Evolutionary conservation across 331 rosid species (phyloP).

Genomic region (Malus hybrid): DNA sequence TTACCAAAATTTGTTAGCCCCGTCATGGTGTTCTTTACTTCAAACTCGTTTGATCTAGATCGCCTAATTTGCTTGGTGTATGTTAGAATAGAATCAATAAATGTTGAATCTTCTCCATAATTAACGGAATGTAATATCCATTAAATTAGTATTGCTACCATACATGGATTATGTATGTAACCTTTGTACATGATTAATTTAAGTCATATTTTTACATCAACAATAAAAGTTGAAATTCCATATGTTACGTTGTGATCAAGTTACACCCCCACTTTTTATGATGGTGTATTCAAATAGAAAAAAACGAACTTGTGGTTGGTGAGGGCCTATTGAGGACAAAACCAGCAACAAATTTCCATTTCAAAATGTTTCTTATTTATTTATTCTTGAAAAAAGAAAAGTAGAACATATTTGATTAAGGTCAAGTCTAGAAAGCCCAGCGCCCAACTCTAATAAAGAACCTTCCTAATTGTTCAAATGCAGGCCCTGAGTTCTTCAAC

Average conservation of each 20-base stretch:
- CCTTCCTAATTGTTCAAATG: slow-evolving; percentile 22
- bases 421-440: slow-evolving; percentile 36
- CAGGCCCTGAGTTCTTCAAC: slow-evolving; percentile 10
- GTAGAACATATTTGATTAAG: not conserved
- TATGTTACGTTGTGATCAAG: not conserved
- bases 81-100: too few relatives aligned
- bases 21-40: too few relatives aligned
- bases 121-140: too few relatives aligned
- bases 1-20: too few relatives aligned
- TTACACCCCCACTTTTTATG: not conserved
- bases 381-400: not conserved
- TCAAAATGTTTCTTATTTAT: not conserved
- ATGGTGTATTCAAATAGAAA: not conserved
- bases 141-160: too few relatives aligned
- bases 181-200: too few relatives aligned
- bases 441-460: slow-evolving; percentile 19
- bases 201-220: too few relatives aligned
- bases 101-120: too few relatives aligned
- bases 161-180: too few relatives aligned
- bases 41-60: too few relatives aligned
- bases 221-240: too few relatives aligned
- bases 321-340: slow-evolving; percentile 10
- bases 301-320: slow-evolving; percentile 18
- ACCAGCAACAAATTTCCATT: not conserved
- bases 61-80: too few relatives aligned